phyloP scores from a whole-genome alignment of 1,284 basidiomycete species.

The Athelia sp. region DNA sequence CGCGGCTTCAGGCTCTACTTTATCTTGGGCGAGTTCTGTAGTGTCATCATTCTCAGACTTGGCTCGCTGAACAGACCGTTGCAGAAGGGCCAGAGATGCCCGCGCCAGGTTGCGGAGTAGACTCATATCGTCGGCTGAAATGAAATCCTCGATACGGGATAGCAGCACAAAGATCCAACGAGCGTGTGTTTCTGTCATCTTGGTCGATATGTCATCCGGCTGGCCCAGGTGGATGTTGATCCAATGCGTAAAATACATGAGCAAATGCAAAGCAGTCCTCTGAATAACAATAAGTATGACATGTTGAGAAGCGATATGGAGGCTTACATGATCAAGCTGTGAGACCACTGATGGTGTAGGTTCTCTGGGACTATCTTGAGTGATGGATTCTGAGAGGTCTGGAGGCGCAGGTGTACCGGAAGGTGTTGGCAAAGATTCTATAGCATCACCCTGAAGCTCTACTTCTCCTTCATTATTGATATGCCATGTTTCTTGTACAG shows the following conservation, averaged over 20 bases:
- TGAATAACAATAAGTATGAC: slow-evolving; percentile 21
- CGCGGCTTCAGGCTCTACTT: slow-evolving; percentile 4
- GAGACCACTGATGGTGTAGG: slow-evolving; percentile 53
- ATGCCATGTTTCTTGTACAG: slow-evolving; percentile 22
- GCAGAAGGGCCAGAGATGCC: slow-evolving; percentile 59
- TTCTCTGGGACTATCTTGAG: slow-evolving; percentile 33
- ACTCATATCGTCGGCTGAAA: slow-evolving; percentile 77
- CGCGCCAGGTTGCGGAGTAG: slow-evolving; percentile 76
- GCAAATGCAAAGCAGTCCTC: slow-evolving; percentile 66
- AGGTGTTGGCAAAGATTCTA: slow-evolving; percentile 36
- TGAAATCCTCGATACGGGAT: slow-evolving; percentile 63
- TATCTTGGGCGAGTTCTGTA: slow-evolving; percentile 8
- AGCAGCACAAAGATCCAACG: slow-evolving; percentile 86
- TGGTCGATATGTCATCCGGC: slow-evolving; percentile 30
- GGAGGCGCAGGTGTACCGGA: slow-evolving; percentile 30
- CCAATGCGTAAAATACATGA: slow-evolving; percentile 84
- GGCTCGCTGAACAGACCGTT: slow-evolving; percentile 27
- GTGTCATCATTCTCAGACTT: slow-evolving; percentile 3
- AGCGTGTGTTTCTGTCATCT: slow-evolving; percentile 61
- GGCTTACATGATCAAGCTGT: slow-evolving; percentile 60
- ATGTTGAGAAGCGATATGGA: slow-evolving; percentile 2
- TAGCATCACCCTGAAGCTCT: slow-evolving; percentile 27
- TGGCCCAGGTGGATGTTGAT: slow-evolving; percentile 56
- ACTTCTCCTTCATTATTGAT: slow-evolving; percentile 35
- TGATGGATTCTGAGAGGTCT: slow-evolving; percentile 4